These are phyloP conservation scores for Trametes cubensis DNA, from an alignment of 768 basidiomycete genomes.

Conservation along the genomic window DNA sequence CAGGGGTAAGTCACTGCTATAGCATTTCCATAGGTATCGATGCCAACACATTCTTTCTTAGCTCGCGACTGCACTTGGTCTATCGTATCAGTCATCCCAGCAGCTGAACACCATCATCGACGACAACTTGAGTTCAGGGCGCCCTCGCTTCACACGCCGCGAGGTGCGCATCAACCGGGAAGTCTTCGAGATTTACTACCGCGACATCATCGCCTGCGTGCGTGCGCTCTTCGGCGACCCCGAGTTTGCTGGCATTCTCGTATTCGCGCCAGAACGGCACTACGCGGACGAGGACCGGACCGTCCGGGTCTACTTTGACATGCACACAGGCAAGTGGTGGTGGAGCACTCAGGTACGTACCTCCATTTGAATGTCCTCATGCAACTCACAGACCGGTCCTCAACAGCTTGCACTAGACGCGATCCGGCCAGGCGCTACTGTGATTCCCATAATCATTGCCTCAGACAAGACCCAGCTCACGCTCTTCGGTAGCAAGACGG, in stretches of 20 bases:
- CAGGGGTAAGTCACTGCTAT: conserved; percentile 33
- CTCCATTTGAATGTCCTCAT: not conserved
- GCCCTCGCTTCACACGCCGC: conserved; percentile 30
- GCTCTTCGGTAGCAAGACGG: conserved; percentile 30
- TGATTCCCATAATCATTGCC: conserved; percentile 33
- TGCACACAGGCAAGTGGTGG: conserved; percentile 56
- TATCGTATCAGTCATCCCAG: conserved; percentile 35
- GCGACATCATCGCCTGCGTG: conserved; percentile 40
- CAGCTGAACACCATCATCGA: conserved; percentile 40
- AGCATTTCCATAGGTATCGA: no score
- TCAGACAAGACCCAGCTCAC: conserved; percentile 33
- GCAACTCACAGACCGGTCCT: no score
- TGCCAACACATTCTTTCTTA: no score
- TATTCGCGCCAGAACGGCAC: conserved; percentile 41
- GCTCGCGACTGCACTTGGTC: not conserved
- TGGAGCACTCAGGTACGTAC: conserved; percentile 47
- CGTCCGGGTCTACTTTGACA: conserved; percentile 42
- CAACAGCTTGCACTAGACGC: no score
- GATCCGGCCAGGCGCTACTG: conserved; percentile 26
- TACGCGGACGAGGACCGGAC: conserved; percentile 35
- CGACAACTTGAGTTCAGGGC: conserved; percentile 23
- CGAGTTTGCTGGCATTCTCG: conserved; percentile 33
- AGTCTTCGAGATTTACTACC: conserved; percentile 35
- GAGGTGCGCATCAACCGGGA: conserved; percentile 35
- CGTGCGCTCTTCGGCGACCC: conserved; percentile 38